Evolutionary conservation across 2,329 filamentous ascomycete species (phyloP), one percentile per base, ranked within the genome.

Genomic region (Golovinomyces cichoracearum): DNA sequence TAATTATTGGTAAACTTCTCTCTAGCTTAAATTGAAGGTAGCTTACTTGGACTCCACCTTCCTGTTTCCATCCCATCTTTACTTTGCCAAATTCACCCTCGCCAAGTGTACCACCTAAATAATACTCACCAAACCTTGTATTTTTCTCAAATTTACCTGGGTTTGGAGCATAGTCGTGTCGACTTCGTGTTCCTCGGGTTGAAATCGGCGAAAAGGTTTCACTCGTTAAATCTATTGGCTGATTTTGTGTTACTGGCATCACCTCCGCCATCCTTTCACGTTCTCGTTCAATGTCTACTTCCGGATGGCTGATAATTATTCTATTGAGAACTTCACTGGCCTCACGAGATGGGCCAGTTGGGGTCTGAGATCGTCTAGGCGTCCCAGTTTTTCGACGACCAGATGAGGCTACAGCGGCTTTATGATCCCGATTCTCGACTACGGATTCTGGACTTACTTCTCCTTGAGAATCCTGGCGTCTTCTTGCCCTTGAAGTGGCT

Each of bases 11-110:
- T 48, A 33, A 15, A 15, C 13, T 15, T n/a, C 13, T 4, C 31
- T 33, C n/a, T n/a, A 4, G n/a, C 31, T 33, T 15, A 33, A 33
- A 33, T 5, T 33, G 4, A 33, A 4, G 10, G n/a, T 33, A n/a
- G 52, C 64, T 56, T 66, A 79, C 76, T 68, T 88, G 80, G 46
- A 93, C 81, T 54, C 79, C 86, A 51, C 85, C 86, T 63, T 93
- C 86, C 62, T 84, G 82, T 64, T 94, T 95, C 90, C 90, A 98
- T 23, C 90, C 90, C 60, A 95, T 76, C 64, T 94, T 95, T 58
- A 98, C 90, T 63, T 98, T 98, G 55, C 90, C 90, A 62, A 98
- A 98, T 64, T 98, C 90, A 53, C 90, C 90, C 67, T 98, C 90
- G 46, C 90, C 90, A 46, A 98, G 79, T 2, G 88, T 95, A 63